These are phyloP conservation scores for Phlyctochytrium planicorne DNA, from an alignment of 192 early-diverging fungal genomes.

Conservation along the genomic window DNA sequence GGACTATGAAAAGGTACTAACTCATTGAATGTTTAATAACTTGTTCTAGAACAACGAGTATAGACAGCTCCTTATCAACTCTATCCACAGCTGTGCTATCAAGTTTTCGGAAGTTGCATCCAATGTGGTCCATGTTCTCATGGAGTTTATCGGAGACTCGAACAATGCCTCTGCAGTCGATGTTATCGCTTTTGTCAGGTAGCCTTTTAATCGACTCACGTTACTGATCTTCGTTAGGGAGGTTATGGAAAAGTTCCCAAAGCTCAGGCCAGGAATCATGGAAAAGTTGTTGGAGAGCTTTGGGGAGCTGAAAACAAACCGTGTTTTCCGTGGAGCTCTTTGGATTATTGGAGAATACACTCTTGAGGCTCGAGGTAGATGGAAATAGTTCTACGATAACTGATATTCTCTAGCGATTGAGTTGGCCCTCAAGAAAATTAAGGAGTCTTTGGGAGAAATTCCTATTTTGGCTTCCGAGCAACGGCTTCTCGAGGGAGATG, in stretches of 20 bases:
- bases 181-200: constrained; percentile 93
- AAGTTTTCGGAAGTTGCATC: constrained; percentile 95
- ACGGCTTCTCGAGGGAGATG: constrained; percentile 69
- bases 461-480: constrained; percentile 92
- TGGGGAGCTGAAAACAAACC: constrained; percentile 82
- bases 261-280: constrained; percentile 79
- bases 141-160: constrained; percentile 92
- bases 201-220: constrained; percentile 1
- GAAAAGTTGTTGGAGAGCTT: constrained; percentile 81
- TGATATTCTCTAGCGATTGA: constrained; percentile 63
- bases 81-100: constrained; percentile 94
- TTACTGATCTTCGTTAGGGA: constrained; percentile 49
- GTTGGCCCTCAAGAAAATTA: constrained; percentile 77
- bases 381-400: neutral
- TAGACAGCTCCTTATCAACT: constrained; percentile 91
- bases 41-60: constrained; percentile 83
- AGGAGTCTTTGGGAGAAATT: constrained; percentile 83
- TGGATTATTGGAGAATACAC: constrained; percentile 99
- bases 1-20: constrained; percentile 81
- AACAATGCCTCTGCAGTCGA: constrained; percentile 87
- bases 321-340: constrained; percentile 92
- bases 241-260: constrained; percentile 95
- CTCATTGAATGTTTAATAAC: neutral
- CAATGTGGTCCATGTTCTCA: constrained; percentile 92
- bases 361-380: constrained; percentile 25